Evolutionary conservation across 106 monocot species (phyloP).

Genomic region (Amphibolis antarctica): DNA sequence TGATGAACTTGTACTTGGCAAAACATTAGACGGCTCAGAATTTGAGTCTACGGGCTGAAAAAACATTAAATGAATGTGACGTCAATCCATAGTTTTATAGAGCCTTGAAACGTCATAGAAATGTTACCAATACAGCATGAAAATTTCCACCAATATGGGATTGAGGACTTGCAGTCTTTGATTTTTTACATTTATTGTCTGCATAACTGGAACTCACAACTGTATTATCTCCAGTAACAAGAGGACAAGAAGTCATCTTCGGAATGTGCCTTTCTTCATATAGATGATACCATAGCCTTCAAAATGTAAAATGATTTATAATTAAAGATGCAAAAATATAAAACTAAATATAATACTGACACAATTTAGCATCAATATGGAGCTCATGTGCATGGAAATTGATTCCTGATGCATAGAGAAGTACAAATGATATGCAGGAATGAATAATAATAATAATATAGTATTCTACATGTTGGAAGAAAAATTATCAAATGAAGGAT

Average conservation of each 20-base stretch:
- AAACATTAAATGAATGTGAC: background rate
- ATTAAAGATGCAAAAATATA: background rate
- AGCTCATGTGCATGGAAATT: background rate
- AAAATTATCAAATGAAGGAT: too few relatives aligned
- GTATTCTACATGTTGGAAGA: too few relatives aligned
- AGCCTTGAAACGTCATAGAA: background rate
- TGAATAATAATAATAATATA: too few relatives aligned
- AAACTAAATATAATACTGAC: background rate
- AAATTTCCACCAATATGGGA: constrained; percentile 1
- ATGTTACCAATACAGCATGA: constrained; percentile 22
- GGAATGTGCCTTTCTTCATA: constrained; percentile 16
- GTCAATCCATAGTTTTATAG: background rate
- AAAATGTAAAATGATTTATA: background rate
- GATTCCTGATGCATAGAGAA: too few relatives aligned
- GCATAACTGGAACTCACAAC: constrained; percentile 3
- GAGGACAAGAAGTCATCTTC: constrained; percentile 6
- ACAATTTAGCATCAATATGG: background rate
- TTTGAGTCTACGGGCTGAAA: constrained; percentile 24
- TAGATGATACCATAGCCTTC: constrained; percentile 76
- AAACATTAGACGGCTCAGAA: background rate
- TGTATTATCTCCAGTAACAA: constrained; percentile 11
- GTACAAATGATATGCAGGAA: too few relatives aligned
- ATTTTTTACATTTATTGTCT: constrained; percentile 15
- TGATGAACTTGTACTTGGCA: constrained; percentile 1
- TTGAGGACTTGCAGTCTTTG: constrained; percentile 1